Conservation (phyloP, 1,139 yeast species). For the Taiozyma onychis region DNA sequence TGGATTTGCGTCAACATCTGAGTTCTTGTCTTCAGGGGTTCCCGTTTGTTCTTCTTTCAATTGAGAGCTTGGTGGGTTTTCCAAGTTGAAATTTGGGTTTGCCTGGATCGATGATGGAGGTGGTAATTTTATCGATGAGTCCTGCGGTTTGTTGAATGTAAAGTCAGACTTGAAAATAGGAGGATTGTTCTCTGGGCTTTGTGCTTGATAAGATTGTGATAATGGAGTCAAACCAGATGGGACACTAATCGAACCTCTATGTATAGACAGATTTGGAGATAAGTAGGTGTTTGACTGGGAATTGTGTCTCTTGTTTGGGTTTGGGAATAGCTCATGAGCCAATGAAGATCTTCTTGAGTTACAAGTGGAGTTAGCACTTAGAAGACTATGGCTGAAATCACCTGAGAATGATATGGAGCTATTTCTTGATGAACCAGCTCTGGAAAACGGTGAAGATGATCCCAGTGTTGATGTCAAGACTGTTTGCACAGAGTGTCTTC, state of each 20-base stretch:
- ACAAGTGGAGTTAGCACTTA: conserved; percentile 4
- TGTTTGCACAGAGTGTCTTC: conserved; percentile 25
- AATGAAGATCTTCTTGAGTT: conserved; percentile 23
- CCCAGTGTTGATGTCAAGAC: conserved; percentile 17
- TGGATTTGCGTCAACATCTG: background rate
- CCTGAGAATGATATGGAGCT: conserved; percentile 22
- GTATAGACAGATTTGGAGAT: conserved; percentile 19
- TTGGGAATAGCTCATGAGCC: conserved; percentile 21
- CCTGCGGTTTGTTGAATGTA: conserved; percentile 3
- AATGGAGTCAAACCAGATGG: conserved; percentile 14
- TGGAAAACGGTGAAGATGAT: conserved; percentile 20
- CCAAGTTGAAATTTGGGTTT: conserved; percentile 7
- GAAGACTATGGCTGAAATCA: conserved; percentile 2
- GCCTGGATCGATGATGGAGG: conserved; percentile 13
- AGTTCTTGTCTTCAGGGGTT: background rate
- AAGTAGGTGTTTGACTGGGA: conserved; percentile 18
- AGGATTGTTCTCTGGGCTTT: background rate
- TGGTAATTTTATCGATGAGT: conserved; percentile 13
- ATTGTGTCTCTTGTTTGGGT: conserved; percentile 16
- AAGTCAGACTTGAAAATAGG: conserved; percentile 7
- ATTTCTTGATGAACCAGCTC: conserved; percentile 22
- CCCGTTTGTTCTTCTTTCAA: background rate
- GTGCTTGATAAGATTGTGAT: conserved; percentile 5
- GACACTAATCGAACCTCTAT: conserved; percentile 15
- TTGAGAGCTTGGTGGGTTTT: background rate